These are phyloP conservation scores for Myriosclerotinia duriaeana DNA, from an alignment of 2,329 filamentous ascomycete species.

Conservation along the genomic window DNA sequence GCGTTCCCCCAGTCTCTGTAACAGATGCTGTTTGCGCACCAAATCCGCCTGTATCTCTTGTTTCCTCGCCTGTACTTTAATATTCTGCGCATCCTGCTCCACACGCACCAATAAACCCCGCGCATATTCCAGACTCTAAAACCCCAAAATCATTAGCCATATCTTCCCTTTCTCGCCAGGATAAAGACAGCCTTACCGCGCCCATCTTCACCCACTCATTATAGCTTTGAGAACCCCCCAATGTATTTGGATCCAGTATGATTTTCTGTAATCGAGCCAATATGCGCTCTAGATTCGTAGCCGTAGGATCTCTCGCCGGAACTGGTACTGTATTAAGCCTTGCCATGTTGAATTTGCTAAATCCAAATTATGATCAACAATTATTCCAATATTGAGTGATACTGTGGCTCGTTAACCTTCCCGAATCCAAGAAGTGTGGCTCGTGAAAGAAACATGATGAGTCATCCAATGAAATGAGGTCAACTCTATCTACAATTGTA, in stretches of 20 bases:
- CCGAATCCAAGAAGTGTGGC: background rate
- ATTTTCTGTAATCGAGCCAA: conserved; percentile 64
- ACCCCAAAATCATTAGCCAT: background rate
- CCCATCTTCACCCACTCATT: conserved; percentile 63
- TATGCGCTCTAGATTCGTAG: conserved; percentile 58
- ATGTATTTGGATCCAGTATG: conserved; percentile 61
- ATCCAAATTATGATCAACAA: conserved; percentile 4
- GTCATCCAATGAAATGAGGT: background rate
- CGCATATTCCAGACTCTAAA: conserved; percentile 70
- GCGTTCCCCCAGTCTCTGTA: conserved; percentile 65
- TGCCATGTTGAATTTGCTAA: conserved; percentile 32
- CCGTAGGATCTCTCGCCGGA: conserved; percentile 29
- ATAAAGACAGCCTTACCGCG: conserved; percentile 45
- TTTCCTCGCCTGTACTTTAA: conserved; percentile 58
- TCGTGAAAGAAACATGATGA: background rate
- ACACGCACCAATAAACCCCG: conserved; percentile 66
- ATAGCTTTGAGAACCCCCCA: conserved; percentile 55
- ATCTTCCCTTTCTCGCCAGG: background rate
- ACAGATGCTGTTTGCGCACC: conserved; percentile 60
- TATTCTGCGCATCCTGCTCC: conserved; percentile 64
- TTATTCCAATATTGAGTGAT: background rate
- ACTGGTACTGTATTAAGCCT: conserved; percentile 32
- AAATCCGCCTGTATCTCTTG: conserved; percentile 64
- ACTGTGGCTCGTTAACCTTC: background rate
- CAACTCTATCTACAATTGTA: background rate